phyloP scores from a whole-genome alignment of 192 early-diverging fungal species.

The Rhizoclosmatium sp. region DNA sequence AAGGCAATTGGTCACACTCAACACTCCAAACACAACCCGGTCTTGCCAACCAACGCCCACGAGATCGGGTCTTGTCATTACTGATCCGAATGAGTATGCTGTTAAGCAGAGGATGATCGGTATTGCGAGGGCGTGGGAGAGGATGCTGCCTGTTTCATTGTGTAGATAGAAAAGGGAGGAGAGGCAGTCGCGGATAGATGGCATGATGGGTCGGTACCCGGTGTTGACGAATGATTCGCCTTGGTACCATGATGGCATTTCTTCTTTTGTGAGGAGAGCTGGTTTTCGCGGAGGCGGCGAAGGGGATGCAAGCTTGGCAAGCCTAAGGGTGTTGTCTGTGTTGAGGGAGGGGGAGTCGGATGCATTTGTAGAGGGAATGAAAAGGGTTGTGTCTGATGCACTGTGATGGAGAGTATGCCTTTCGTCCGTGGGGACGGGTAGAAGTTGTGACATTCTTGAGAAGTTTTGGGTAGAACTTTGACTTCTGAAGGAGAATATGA shows the following conservation, averaged over 20 bases:
- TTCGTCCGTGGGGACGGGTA: too few relatives aligned
- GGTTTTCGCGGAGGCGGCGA: neutral
- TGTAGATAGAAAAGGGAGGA: conserved; percentile 82
- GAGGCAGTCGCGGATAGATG: conserved; percentile 78
- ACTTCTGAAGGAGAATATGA: too few relatives aligned
- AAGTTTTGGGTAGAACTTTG: too few relatives aligned
- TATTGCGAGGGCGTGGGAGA: conserved; percentile 80
- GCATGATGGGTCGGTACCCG: conserved; percentile 83
- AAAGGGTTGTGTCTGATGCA: too few relatives aligned
- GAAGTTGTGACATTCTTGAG: too few relatives aligned
- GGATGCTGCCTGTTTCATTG: conserved; percentile 94
- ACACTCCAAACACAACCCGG: neutral
- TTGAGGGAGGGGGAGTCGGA: too few relatives aligned
- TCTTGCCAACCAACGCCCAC: neutral
- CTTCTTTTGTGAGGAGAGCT: neutral
- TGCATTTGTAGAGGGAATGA: too few relatives aligned
- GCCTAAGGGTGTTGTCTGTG: too few relatives aligned
- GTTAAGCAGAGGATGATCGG: conserved; percentile 53
- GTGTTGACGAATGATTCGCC: conserved; percentile 79
- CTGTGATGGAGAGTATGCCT: too few relatives aligned
- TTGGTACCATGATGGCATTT: conserved; percentile 46
- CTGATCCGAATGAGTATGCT: neutral
- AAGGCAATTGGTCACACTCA: neutral
- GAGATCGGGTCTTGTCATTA: neutral
- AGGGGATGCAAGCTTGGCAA: too few relatives aligned